A percentile compares a stretch with the other conserved stretches of the same genome.
phyloP scores from a whole-genome alignment of 2,329 filamentous ascomycete genomes.

The Nakataea oryzae region DNA sequence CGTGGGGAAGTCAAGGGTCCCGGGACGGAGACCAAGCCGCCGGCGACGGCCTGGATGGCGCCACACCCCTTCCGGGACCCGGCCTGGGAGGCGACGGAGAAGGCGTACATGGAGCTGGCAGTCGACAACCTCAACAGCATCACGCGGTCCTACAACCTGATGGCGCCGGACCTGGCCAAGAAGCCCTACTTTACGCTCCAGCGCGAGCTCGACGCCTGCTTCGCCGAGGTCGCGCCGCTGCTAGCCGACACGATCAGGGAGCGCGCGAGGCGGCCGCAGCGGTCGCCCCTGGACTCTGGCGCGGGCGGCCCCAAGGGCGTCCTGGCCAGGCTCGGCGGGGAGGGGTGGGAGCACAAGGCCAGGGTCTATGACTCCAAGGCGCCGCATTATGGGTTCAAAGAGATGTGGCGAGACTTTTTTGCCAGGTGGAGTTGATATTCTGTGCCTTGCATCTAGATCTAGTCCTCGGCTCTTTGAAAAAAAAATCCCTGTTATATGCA shows the following conservation, averaged over 20 bases:
- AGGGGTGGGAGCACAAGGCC: slow-evolving; percentile 39
- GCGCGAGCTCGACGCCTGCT: slow-evolving; percentile 72
- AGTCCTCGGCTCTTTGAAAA: too few species aligned
- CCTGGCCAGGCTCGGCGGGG: slow-evolving; percentile 47
- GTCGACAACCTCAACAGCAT: slow-evolving; percentile 70
- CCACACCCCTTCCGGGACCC: slow-evolving; percentile 63
- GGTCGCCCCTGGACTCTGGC: slow-evolving; percentile 23
- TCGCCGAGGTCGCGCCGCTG: slow-evolving; percentile 72
- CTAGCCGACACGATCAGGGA: slow-evolving; percentile 64
- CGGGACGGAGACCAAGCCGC: neutral
- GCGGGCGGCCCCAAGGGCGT: slow-evolving; percentile 37
- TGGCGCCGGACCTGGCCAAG: slow-evolving; percentile 84
- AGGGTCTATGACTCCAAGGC: slow-evolving; percentile 64
- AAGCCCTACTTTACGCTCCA: slow-evolving; percentile 84
- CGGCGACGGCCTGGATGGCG: neutral
- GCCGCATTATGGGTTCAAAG: slow-evolving; percentile 73
- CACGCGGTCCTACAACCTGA: slow-evolving; percentile 84
- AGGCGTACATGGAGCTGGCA: slow-evolving; percentile 64
- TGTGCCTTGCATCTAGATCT: neutral
- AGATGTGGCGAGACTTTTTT: slow-evolving; percentile 85
- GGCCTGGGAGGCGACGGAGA: slow-evolving; percentile 63
- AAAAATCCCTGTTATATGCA: too few species aligned
- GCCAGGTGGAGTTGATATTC: neutral
- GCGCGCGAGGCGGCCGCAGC: slow-evolving; percentile 42
- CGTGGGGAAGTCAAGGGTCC: neutral